Conservation (phyloP, 257 asterid species). For the Misopates orontium region DNA sequence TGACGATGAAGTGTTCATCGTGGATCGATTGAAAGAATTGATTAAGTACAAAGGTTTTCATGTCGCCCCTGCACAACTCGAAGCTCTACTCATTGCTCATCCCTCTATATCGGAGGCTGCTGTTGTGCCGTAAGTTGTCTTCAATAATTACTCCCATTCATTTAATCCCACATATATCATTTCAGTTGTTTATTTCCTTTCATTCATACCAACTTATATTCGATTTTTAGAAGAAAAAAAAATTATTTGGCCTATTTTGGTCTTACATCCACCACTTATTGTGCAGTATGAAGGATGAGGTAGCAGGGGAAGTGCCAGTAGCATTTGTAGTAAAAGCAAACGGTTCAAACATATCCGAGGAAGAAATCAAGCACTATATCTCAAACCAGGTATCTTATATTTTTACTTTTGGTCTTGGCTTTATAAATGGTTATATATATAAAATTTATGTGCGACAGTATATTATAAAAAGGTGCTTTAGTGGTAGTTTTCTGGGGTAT, state of each 20-base stretch:
- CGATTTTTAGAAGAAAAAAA: too few relatives aligned
- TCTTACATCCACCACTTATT: too few relatives aligned
- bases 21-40: slow-evolving; percentile 60
- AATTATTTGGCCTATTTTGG: too few relatives aligned
- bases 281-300: slow-evolving; percentile 61
- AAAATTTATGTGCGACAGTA: background rate
- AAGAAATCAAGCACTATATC: slow-evolving; percentile 52
- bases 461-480: background rate
- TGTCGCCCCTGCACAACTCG: slow-evolving; percentile 64
- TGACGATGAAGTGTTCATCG: slow-evolving; percentile 51
- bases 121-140: slow-evolving; percentile 55
- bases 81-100: slow-evolving; percentile 54
- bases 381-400: slow-evolving; percentile 47
- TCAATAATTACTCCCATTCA: too few relatives aligned
- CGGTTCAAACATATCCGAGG: slow-evolving; percentile 47
- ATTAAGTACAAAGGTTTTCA: slow-evolving; percentile 64
- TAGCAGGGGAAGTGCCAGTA: slow-evolving; percentile 72
- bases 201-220: too few relatives aligned
- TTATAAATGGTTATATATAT: background rate
- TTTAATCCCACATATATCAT: background rate
- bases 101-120: slow-evolving; percentile 57
- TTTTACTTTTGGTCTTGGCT: background rate
- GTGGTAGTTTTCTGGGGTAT: too few relatives aligned
- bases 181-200: too few relatives aligned
- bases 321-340: slow-evolving; percentile 59